Base-by-base conservation (phyloP, 2,329 filamentous ascomycete genomes). In the Aspergillus intermedius region DNA sequence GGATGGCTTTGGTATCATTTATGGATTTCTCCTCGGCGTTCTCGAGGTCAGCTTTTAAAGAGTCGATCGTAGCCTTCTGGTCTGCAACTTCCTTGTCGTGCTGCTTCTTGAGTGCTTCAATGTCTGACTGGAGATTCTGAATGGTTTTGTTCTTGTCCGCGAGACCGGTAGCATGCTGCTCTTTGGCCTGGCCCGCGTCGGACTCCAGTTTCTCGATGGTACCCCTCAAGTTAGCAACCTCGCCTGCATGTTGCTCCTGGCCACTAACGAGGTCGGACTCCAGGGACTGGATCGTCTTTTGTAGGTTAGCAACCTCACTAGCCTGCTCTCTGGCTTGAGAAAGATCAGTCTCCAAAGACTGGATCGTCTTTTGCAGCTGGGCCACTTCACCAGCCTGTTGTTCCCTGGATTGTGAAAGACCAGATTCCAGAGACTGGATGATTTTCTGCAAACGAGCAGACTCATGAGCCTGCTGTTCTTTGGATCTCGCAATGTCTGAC, bases 301-400 rank as follows among this genome's bases (percentile, higher is more conserved):
- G 77, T 13, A 87, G 66, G 50, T 84, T 80, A 4, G 79, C 75
- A 43, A 79, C 73, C 57, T 87, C 80, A 1, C 77, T 78, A 39
- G 84, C 81, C 35, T 81, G 81, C 50, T 77, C 75, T 61, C 83
- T 84, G 40, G 77, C 76, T 76, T 84, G 64, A 13, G 54, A 62
- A 34, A 70, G 55, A 41, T 61, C 59, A 19, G 51, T 58, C 62
- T 87, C 79, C 17, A 88, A 69, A 23, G 77, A 74, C 46, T 77
- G 79, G 21, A 83, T 74, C 1, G 73, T 82, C 9, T 74, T 75
- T 57, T 76, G 76, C 15, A 86, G 63, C 62, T 12, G 55, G 55
- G 77, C 75, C 39, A 78, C 72, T 59, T 86, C 81, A 1, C 77
- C 78, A 35, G 84, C 82, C 17, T 71, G 63, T 45, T 66, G 62